Evolutionary conservation across 176 grass and related monocot species (phyloP).

Genomic region (Oryza glumipatula): DNA sequence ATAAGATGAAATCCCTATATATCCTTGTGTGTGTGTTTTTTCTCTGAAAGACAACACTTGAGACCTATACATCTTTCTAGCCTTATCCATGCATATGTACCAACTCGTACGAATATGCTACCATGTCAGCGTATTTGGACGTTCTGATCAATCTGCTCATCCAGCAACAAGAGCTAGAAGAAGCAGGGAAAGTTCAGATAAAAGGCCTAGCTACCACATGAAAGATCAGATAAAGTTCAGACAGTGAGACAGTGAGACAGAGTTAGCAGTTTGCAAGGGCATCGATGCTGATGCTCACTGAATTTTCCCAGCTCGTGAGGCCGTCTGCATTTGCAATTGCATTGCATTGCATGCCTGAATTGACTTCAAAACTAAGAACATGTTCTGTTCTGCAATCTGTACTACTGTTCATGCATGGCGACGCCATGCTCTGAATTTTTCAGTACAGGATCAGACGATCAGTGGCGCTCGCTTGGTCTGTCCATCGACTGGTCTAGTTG

Average conservation of each 20-base stretch:
- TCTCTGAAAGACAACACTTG: background rate
- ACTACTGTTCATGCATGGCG: too few species aligned
- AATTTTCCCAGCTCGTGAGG: background rate
- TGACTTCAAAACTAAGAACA: too few species aligned
- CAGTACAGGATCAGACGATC: background rate
- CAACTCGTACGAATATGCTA: background rate
- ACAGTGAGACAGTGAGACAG: background rate
- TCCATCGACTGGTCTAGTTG: background rate
- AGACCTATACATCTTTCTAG: background rate
- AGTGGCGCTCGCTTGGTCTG: background rate
- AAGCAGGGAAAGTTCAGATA: background rate
- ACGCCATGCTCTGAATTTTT: background rate
- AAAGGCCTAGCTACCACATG: background rate
- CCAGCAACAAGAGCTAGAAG: background rate
- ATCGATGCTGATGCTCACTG: background rate
- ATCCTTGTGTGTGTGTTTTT: background rate
- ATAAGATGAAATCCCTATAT: background rate
- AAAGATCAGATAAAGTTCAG: background rate
- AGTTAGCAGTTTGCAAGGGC: background rate
- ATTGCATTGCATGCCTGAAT: background rate
- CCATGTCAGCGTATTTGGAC: background rate
- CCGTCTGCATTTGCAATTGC: background rate
- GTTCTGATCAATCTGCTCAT: background rate
- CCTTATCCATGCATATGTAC: background rate
- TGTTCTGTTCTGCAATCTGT: too few species aligned